Base-by-base conservation (phyloP, 202 grass and related monocot species). In the Hordeum pubiflorum region DNA sequence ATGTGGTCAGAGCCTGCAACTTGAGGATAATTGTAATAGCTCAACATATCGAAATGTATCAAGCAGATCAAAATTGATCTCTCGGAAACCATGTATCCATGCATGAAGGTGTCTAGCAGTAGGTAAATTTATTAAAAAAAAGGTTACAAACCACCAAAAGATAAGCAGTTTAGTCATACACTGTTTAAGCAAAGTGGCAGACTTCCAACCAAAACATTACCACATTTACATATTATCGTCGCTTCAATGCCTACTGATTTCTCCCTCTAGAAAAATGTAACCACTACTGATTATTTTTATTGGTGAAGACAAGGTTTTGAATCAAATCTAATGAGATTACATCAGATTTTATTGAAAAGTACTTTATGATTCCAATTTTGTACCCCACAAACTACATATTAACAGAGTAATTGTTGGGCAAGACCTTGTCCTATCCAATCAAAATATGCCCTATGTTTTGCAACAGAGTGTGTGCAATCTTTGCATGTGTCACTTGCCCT, bases 1-100 rank as follows among this genome's bases (percentile, higher is more conserved):
- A 54, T 22, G 39, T 73, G 69, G 82, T 88, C 75, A 79, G 79
- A 83, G 65, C 31, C 14, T 43, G 34, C 40, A 85, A 13, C 17
- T 5, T 18, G 5, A 62, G 32, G 48, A 75, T 32, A 62, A 14
- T 54, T 68, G 46, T 43, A 68, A 52, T 74, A 61, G 3, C 10
- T 11, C 59, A 59, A 10, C 4, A 48, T 20, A 75, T 61, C 8
- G 21, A 39, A 50, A 75, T 75, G 55, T 12, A 80, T 68, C 62
- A 75, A 60, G 14, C 39, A 84, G 2, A 79, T 79, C 64, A 75
- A 69, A 54, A n/a, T 8, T 54, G 50, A 6, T 54, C 6, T 8
- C 50, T 54, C 17, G 0, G n/a, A 54, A 54, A 55, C 54, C 9
- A 63, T 21, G 10, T 12, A 40, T 41, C 15, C 17, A 69, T 54